phyloP scores from a whole-genome alignment of 2,329 filamentous ascomycete genomes.

The Orbilia oligospora region DNA sequence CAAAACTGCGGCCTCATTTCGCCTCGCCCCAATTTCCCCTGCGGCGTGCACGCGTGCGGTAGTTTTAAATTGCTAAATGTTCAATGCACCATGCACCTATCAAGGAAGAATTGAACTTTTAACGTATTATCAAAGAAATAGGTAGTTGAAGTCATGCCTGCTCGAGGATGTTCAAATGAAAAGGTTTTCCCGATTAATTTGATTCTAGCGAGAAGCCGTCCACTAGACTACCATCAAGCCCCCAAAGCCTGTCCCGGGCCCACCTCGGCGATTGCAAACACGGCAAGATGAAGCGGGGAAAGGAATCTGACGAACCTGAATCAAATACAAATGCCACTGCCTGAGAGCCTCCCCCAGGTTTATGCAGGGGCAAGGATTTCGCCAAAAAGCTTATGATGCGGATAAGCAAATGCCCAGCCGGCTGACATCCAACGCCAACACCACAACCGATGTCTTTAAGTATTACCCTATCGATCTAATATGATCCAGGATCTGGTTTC shows the following conservation, averaged over 20 bases:
- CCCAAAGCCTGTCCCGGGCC: background rate
- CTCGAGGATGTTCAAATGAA: background rate
- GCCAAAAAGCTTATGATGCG: constrained; percentile 55
- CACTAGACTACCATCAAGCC: too few relatives aligned
- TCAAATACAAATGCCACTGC: constrained; percentile 13
- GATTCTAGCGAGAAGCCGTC: background rate
- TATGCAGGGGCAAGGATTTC: constrained; percentile 53
- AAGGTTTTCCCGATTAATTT: background rate
- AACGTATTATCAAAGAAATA: background rate
- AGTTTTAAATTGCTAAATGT: background rate
- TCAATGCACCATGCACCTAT: background rate
- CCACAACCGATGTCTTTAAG: constrained; percentile 23
- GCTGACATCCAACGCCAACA: constrained; percentile 42
- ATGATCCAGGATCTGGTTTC: constrained; percentile 11
- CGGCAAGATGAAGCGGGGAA: constrained; percentile 20
- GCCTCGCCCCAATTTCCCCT: background rate
- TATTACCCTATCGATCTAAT: constrained; percentile 22
- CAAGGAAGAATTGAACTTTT: background rate
- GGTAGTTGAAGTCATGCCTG: background rate
- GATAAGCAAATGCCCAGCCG: constrained; percentile 58
- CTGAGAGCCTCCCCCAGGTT: constrained; percentile 25
- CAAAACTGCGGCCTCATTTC: background rate
- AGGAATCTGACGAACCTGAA: constrained; percentile 18
- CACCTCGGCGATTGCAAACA: constrained; percentile 31
- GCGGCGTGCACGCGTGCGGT: background rate